Evolutionary conservation across 371 early-diverging fungal genomes (phyloP).

Genomic region (Mucor racemosus): DNA sequence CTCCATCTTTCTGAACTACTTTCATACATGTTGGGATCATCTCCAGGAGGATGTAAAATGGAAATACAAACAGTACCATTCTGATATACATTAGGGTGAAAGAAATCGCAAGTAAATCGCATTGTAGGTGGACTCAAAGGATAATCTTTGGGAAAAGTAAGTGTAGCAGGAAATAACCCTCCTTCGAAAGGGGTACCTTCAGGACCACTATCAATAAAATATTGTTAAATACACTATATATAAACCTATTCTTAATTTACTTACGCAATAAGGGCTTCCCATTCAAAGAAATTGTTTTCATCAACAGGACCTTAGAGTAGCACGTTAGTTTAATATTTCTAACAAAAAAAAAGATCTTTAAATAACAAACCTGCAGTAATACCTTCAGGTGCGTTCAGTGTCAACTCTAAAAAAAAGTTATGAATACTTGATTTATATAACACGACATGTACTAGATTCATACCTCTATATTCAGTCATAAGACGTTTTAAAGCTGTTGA

Average conservation of each 20-base stretch:
- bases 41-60: conserved; percentile 99
- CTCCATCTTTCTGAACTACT: conserved; percentile 93
- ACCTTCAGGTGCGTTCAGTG: conserved; percentile 94
- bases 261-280: conserved; percentile 96
- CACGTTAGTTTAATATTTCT: background rate
- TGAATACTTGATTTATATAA: background rate
- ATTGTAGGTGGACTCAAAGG: conserved; percentile 95
- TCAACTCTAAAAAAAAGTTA: conserved; percentile 70
- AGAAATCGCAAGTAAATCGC: conserved; percentile 91
- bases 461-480: conserved; percentile 96
- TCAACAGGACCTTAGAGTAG: conserved; percentile 71
- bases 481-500: conserved; percentile 91
- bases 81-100: conserved; percentile 96
- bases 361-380: conserved; percentile 83
- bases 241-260: conserved; percentile 15
- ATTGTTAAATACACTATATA: conserved; percentile 10
- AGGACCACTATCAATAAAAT: conserved; percentile 73
- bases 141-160: conserved; percentile 93
- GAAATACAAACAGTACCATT: conserved; percentile 99
- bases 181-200: conserved; percentile 94
- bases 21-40: conserved; percentile 97
- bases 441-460: background rate
- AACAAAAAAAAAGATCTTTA: background rate
- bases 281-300: conserved; percentile 94
- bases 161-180: conserved; percentile 81